Percentiles rank a stretch among this genome's conserved stretches.
Conservation (phyloP, 2,329 filamentous ascomycete species). For the Tolypocladium inflatum region DNA sequence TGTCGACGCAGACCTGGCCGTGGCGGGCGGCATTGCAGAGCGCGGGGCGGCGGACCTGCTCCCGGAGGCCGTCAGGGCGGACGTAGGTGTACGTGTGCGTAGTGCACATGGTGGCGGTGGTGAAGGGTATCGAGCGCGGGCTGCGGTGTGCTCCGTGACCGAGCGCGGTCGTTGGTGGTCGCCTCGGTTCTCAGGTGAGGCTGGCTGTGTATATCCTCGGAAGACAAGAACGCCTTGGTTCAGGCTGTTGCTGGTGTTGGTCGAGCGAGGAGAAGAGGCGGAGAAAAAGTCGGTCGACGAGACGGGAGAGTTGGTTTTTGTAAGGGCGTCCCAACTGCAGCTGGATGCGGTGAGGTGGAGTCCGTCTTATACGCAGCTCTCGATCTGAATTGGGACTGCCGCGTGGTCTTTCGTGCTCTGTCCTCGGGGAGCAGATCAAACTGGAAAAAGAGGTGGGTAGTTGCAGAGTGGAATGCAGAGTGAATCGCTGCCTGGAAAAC, state of each 20-base stretch:
- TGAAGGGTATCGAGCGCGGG: background rate
- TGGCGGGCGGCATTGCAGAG: constrained; percentile 29
- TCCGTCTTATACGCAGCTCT: background rate
- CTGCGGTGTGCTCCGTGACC: background rate
- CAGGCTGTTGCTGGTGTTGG: background rate
- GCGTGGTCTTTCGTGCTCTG: background rate
- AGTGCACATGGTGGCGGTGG: constrained; percentile 38
- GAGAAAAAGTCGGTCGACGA: background rate
- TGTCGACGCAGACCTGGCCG: constrained; percentile 31
- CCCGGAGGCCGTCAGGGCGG: constrained; percentile 33
- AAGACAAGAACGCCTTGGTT: background rate
- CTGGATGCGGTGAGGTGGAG: background rate
- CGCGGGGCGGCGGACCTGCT: constrained; percentile 22
- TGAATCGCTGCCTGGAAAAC: constrained; percentile 1
- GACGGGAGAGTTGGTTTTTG: background rate
- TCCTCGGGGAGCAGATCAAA: background rate
- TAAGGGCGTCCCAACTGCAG: background rate
- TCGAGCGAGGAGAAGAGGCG: background rate
- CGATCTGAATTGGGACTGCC: background rate
- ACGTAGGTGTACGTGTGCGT: constrained; percentile 36
- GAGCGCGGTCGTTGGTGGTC: background rate
- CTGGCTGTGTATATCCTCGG: background rate
- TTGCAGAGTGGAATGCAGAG: background rate
- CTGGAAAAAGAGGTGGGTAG: background rate
- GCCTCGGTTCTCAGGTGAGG: background rate